Conservation (phyloP, 1,139 yeast species). For the Magnusiomyces ingens region DNA sequence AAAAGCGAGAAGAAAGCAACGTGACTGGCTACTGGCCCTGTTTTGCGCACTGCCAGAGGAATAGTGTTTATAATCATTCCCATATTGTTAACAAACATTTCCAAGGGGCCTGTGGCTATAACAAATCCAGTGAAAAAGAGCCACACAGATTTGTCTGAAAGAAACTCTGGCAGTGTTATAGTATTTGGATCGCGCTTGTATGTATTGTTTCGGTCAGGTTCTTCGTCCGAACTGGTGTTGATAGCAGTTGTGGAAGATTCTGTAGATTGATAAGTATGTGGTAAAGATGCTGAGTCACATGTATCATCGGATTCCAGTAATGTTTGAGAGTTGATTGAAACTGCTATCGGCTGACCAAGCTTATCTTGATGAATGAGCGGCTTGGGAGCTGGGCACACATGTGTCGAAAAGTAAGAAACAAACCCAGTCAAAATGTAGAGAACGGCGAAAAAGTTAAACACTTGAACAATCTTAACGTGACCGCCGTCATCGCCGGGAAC, state of each 20-base stretch:
- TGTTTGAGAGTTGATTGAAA: background rate
- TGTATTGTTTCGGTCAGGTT: background rate
- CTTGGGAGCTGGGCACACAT: slow-evolving; percentile 1
- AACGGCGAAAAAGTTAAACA: slow-evolving; percentile 52
- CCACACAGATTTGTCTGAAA: slow-evolving; percentile 61
- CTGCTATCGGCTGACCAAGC: too few species aligned
- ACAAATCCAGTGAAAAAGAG: slow-evolving; percentile 56
- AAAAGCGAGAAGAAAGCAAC: slow-evolving; percentile 49
- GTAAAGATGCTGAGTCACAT: background rate
- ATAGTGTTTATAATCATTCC: slow-evolving; percentile 47
- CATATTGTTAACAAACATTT: slow-evolving; percentile 78
- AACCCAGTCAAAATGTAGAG: slow-evolving; percentile 32
- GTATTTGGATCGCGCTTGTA: background rate
- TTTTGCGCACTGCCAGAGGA: slow-evolving; percentile 23
- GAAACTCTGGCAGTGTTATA: slow-evolving; percentile 34
- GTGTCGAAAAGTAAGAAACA: slow-evolving; percentile 25
- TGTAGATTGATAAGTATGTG: background rate
- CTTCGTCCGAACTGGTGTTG: too few species aligned
- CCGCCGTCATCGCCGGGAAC: slow-evolving; percentile 16
- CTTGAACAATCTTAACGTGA: slow-evolving; percentile 20
- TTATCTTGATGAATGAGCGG: too few species aligned
- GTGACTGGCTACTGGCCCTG: slow-evolving; percentile 37
- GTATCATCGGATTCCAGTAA: background rate
- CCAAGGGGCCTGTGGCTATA: slow-evolving; percentile 76
- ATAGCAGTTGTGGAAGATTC: too few species aligned